Base-by-base conservation (phyloP, 2,329 filamentous ascomycete species). In the Aspergillus sp. region DNA sequence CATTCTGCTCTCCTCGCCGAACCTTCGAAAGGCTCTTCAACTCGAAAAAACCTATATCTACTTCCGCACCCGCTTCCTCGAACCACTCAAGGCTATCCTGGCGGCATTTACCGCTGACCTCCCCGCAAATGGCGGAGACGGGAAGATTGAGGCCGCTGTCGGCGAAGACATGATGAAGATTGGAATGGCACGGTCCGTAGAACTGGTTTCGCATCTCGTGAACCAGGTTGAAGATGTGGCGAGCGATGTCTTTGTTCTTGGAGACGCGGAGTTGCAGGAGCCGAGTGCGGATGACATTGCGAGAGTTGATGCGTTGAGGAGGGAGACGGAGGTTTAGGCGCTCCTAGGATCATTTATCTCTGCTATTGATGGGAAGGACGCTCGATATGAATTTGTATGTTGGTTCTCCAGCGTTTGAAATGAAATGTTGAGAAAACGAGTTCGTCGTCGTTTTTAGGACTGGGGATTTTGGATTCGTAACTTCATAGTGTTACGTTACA, bases 1-100 rank as follows among this genome's bases (percentile, higher is more conserved):
- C 67, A 72, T 87, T 0, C 75, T 88, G 0, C 74, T 86, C 2
- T 80, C 79, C 1, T 84, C 84, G 0, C 69, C 77, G 13, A 75
- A 79, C 17, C 73, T 87, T 1, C 81, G 83, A 34, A 69, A 78
- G 22, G 70, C 71, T 1, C 74, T 88, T 0, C 79, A 81, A 38
- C 77, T 87, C 2, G 69, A 71, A 23, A 74, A 75, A 61, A 72
- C 74, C 0, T 66, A 74, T 25, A 54, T 67, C 2, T 73, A 67
- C 58, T 77, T 80, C 66, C 73, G 69, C 17, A 66, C 59, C 17
- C 66, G 72, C 8, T 77, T 77, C 31, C 64, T 77, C 0, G 63
- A 63, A 7, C 77, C 74, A 1, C 65, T 80, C 22, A 74, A 73
- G 41, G 62, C 69, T 7, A 56, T 73, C 3, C 75, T 74, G 53